These are phyloP conservation scores for Raddia guianensis DNA, from an alignment of 176 grass and related monocot genomes.

Conservation along the genomic window DNA sequence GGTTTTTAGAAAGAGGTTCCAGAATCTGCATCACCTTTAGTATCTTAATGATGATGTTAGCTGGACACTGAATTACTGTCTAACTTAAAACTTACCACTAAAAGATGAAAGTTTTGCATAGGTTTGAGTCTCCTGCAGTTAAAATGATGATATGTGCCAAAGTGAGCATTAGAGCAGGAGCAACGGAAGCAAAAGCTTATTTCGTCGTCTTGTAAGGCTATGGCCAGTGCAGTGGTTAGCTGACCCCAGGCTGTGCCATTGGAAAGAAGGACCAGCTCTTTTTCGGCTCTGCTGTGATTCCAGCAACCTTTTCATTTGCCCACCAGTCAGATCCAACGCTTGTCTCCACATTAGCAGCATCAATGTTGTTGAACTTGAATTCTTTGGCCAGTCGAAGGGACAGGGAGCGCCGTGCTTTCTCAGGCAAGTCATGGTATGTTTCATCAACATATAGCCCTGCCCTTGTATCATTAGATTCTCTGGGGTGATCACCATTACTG, in stretches of 20 bases:
- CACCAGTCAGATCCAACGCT: conserved; percentile 73
- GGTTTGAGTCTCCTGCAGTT: conserved; percentile 18
- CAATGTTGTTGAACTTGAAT: conserved; percentile 80
- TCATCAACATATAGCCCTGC: conserved; percentile 58
- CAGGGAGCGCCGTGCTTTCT: conserved; percentile 67
- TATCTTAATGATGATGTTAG: conserved; percentile 45
- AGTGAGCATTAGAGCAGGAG: conserved; percentile 21
- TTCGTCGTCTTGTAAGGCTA: conserved; percentile 44
- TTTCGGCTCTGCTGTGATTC: conserved; percentile 43
- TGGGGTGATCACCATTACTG: not conserved
- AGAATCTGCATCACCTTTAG: conserved; percentile 43
- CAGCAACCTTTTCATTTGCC: conserved; percentile 73
- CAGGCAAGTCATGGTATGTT: conserved; percentile 77
- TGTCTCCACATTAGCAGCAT: conserved; percentile 42
- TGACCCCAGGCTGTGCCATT: conserved; percentile 65
- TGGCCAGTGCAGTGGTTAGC: conserved; percentile 48
- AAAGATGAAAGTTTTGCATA: conserved; percentile 31
- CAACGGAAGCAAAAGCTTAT: conserved; percentile 8
- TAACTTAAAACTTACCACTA: conserved; percentile 46
- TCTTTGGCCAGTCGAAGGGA: conserved; percentile 72
- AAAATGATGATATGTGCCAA: conserved; percentile 2
- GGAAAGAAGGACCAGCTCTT: conserved; percentile 85
- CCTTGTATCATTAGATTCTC: conserved; percentile 40
- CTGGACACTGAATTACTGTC: conserved; percentile 39
- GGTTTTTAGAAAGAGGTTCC: conserved; percentile 21